Conservation (phyloP, 169 alveolate genomes). For the Plasmodium coatneyi region DNA sequence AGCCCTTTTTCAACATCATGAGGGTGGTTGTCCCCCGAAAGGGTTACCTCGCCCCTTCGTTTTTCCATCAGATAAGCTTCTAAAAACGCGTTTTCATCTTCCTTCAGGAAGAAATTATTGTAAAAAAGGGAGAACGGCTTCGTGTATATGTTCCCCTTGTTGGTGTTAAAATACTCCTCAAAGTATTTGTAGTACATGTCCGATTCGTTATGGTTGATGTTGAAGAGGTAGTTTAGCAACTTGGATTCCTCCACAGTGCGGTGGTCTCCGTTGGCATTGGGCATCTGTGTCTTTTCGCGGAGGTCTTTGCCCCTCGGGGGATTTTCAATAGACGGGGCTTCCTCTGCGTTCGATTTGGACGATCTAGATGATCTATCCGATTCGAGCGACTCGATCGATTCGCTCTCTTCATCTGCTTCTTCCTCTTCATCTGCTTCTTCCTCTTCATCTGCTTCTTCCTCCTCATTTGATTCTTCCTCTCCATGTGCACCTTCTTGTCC, state of each 20-base stretch:
- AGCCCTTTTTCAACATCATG: not conserved
- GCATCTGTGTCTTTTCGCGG: not conserved
- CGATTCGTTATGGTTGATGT: conserved; percentile 39
- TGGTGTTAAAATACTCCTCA: conserved; percentile 68
- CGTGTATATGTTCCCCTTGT: conserved; percentile 41
- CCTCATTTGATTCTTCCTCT: not conserved
- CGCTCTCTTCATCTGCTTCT: not conserved
- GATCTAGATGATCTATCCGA: not conserved
- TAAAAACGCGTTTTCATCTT: conserved; percentile 41
- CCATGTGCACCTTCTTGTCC: not conserved
- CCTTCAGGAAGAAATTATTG: conserved; percentile 30
- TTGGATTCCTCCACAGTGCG: not conserved
- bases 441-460: not conserved
- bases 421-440: not conserved
- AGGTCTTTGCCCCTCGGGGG: not conserved
- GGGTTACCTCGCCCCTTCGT: not conserved
- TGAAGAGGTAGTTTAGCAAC: conserved; percentile 37
- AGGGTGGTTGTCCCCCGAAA: not conserved
- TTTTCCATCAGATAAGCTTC: not conserved
- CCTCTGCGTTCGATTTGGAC: not conserved
- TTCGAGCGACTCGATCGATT: not conserved
- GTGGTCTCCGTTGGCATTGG: not conserved
- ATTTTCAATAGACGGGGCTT: not conserved
- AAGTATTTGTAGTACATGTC: conserved; percentile 60
- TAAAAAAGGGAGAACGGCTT: conserved; percentile 53